Evolutionary conservation across 495 filamentous ascomycete species (phyloP), one percentile per base, ranked within the genome.

Genomic region (Penicillium canescens): DNA sequence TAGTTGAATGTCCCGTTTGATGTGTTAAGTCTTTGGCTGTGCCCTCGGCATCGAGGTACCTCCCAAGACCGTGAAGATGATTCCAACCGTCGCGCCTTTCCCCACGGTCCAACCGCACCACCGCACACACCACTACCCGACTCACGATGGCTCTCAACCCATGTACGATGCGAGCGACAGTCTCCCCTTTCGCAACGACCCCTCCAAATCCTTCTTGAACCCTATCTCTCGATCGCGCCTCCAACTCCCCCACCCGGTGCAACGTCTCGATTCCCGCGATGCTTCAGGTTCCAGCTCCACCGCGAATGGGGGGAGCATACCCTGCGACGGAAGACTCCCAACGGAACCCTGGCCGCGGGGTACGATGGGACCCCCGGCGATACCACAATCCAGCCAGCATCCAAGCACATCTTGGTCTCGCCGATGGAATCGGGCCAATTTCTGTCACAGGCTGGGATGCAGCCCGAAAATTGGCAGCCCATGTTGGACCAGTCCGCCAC

Each of bases 241-340:
- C 10, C 73, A 73, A 54, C 69, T 74, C n/a, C 72, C 74, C 4
- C 75, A 78, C 42, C 75, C 75, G 9, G 57, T 78, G 11, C 73
- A 78, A 53, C 73, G 73, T 21, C 57, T 70, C 45, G 63, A 71
- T 34, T 10, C 53, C 35, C 68, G 56, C 48, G 67, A 72, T 54
- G 50, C 53, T 24, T 51, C 61, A 1, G 57, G 57, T 6, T 57
- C 64, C 7, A 56, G 46, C 44, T 59, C 66, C 13, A 61, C 50
- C 13, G 20, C 58, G 8, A 71, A 68, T 34, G 60, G 59, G 28
- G 65, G 5, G 92, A 97, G 70, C 85, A 98, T 70, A 87, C 91
- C 48, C 77, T 98, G 37, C 82, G 94, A 55, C 84, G 94, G 42
- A 98, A 98, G 66, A 98, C 94, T 8, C 94, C 94, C 9, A 95